Conservation (phyloP, 2,329 filamentous ascomycete species). For the Zasmidium cellare region DNA sequence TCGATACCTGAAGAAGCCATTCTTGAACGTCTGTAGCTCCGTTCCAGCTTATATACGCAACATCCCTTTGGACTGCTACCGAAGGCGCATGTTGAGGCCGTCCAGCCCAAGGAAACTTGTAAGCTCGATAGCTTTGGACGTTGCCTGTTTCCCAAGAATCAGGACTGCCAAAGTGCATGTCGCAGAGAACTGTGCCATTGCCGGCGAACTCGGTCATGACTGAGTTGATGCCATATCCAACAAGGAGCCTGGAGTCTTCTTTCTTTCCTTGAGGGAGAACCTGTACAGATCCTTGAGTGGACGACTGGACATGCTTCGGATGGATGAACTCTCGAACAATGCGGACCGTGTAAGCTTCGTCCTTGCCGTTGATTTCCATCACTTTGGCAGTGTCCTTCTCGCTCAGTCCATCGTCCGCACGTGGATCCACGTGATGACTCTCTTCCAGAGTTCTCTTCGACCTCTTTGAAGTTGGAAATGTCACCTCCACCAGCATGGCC, state of each 20-base stretch:
- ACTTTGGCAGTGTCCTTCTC: conserved; percentile 14
- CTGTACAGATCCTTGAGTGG: conserved; percentile 28
- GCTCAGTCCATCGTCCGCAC: not conserved
- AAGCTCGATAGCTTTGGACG: conserved; percentile 31
- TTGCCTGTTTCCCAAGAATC: conserved; percentile 30
- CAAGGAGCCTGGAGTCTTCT: conserved; percentile 20
- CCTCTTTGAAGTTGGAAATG: conserved; percentile 19
- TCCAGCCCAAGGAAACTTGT: conserved; percentile 28
- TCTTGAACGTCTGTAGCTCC: conserved; percentile 28
- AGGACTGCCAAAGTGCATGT: conserved; percentile 27
- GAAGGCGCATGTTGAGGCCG: conserved; percentile 18
- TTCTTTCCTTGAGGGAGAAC: conserved; percentile 12
- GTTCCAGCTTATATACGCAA: conserved; percentile 27
- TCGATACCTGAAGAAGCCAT: conserved; percentile 23
- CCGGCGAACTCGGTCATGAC: conserved; percentile 27
- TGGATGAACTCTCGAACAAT: conserved; percentile 24
- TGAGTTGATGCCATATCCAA: conserved; percentile 32
- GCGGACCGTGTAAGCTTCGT: conserved; percentile 21
- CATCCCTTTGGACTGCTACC: not conserved
- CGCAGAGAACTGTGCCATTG: conserved; percentile 28
- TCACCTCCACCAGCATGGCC: conserved; percentile 28
- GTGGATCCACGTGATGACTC: not conserved
- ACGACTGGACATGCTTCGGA: conserved; percentile 22
- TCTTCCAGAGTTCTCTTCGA: not conserved
- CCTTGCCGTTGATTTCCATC: conserved; percentile 15